phyloP scores from a whole-genome alignment of 2,329 filamentous ascomycete species.

The Paraphaeosphaeria sporulosa region DNA sequence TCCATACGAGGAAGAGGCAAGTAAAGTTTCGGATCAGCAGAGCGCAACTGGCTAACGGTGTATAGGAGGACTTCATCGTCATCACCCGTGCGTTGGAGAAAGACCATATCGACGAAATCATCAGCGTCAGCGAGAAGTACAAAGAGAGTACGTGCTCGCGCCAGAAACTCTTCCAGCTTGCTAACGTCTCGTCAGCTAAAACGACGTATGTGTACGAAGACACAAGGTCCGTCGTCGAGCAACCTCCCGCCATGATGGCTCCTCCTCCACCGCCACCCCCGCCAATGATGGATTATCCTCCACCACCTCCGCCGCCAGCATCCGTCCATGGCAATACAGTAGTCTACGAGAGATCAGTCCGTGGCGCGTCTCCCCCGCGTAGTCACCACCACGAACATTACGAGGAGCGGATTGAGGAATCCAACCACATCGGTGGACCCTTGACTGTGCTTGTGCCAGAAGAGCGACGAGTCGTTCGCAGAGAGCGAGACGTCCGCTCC shows the following conservation, averaged over 20 bases:
- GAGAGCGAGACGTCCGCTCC: constrained; percentile 40
- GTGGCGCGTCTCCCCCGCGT: constrained; percentile 40
- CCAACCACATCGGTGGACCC: constrained; percentile 55
- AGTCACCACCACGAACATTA: constrained; percentile 42
- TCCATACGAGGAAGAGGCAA: constrained; percentile 84
- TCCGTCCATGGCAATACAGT: constrained; percentile 25
- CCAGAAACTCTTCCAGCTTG: background rate
- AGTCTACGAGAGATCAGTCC: constrained; percentile 42
- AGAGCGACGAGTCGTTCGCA: constrained; percentile 28
- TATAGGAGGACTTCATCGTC: constrained; percentile 78
- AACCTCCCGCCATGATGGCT: constrained; percentile 15
- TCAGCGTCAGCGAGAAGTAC: constrained; percentile 82
- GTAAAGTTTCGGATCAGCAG: constrained; percentile 28
- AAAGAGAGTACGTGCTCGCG: constrained; percentile 51
- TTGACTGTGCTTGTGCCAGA: constrained; percentile 58
- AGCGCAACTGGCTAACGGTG: constrained; percentile 35
- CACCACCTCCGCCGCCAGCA: constrained; percentile 23
- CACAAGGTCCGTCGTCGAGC: constrained; percentile 22
- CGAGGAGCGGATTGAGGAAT: constrained; percentile 55
- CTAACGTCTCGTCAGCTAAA: constrained; percentile 35
- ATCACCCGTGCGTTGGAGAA: constrained; percentile 86
- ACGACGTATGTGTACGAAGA: constrained; percentile 48
- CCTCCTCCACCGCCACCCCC: constrained; percentile 27
- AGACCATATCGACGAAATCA: constrained; percentile 88
- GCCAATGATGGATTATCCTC: constrained; percentile 16